Conservation (phyloP, 192 early-diverging fungal genomes). For the Martensiomyces pterosporus region DNA sequence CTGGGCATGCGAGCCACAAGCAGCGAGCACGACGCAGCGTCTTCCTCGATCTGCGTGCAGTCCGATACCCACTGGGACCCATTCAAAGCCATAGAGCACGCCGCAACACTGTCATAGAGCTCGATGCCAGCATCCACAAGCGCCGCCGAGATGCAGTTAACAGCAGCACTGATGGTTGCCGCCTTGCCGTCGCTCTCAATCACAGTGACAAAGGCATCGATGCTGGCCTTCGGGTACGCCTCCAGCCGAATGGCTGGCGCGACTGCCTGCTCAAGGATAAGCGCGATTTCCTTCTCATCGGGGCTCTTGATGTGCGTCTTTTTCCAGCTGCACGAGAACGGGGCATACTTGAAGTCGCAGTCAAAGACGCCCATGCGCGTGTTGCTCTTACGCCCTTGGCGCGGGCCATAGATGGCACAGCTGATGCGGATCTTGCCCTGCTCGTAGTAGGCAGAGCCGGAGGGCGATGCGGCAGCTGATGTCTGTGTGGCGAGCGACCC, state of each 20-base stretch:
- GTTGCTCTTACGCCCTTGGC: slow-evolving; percentile 40
- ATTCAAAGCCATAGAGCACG: slow-evolving; percentile 40
- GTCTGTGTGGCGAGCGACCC: slow-evolving; percentile 26
- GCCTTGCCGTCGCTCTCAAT: slow-evolving; percentile 52
- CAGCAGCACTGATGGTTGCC: slow-evolving; percentile 45
- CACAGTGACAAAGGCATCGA: slow-evolving; percentile 50
- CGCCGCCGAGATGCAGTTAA: slow-evolving; percentile 52
- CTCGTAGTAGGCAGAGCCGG: slow-evolving; percentile 50
- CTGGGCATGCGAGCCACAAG: slow-evolving; percentile 46
- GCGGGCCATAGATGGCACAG: slow-evolving; percentile 51
- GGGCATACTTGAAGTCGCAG: slow-evolving; percentile 50
- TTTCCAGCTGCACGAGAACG: slow-evolving; percentile 49
- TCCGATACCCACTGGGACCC: slow-evolving; percentile 33
- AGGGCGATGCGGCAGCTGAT: slow-evolving; percentile 28
- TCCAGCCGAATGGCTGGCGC: slow-evolving; percentile 50
- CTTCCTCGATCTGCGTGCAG: slow-evolving; percentile 41
- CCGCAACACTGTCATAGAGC: slow-evolving; percentile 48
- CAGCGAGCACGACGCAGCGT: slow-evolving; percentile 20
- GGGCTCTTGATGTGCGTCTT: slow-evolving; percentile 32
- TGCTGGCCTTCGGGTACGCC: slow-evolving; percentile 47
- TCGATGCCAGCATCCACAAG: slow-evolving; percentile 52
- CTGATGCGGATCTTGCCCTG: slow-evolving; percentile 49
- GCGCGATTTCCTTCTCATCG: slow-evolving; percentile 47
- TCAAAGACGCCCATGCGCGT: slow-evolving; percentile 38
- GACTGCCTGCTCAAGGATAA: slow-evolving; percentile 43